phyloP scores from a whole-genome alignment of 768 basidiomycete genomes.

The Hypsizygus marmoreus region DNA sequence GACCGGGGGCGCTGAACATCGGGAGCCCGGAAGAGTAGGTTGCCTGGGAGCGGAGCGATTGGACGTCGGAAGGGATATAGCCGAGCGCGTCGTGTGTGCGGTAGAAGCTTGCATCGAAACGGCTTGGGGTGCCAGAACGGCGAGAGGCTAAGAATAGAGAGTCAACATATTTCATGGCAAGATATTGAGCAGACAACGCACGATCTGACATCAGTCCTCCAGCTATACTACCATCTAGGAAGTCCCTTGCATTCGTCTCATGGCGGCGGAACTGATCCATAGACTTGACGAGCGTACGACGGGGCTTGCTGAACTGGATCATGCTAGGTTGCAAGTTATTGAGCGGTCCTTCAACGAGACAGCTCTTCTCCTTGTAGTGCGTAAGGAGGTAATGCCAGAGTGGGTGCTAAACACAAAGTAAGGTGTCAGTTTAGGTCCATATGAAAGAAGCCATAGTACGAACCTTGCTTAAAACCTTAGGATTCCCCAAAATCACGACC shows the following conservation, averaged over 20 bases:
- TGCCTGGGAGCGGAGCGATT: slow-evolving; percentile 95
- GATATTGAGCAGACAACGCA: slow-evolving; percentile 31
- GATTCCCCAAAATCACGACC: slow-evolving; percentile 99
- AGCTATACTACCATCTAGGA: slow-evolving; percentile 40
- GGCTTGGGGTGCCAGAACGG: slow-evolving; percentile 87
- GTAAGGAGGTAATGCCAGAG: slow-evolving; percentile 98
- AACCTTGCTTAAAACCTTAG: slow-evolving; percentile 98
- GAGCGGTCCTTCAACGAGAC: slow-evolving; percentile 93
- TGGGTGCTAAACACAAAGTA: slow-evolving; percentile 77
- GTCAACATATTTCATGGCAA: slow-evolving; percentile 4
- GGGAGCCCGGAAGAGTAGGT: slow-evolving; percentile 93
- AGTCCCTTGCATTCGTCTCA: slow-evolving; percentile 90
- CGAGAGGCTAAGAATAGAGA: slow-evolving; percentile 39
- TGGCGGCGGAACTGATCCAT: slow-evolving; percentile 94
- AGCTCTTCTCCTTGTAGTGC: slow-evolving; percentile 95
- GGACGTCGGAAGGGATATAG: slow-evolving; percentile 94
- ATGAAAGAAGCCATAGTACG: slow-evolving; percentile 16
- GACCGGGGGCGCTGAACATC: slow-evolving; percentile 71
- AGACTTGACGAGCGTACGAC: slow-evolving; percentile 83
- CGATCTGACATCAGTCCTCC: slow-evolving; percentile 51
- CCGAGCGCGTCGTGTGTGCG: slow-evolving; percentile 91
- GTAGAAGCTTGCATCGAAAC: slow-evolving; percentile 95
- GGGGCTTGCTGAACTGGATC: slow-evolving; percentile 99
- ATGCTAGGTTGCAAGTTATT: slow-evolving; percentile 96
- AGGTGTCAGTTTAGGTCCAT: slow-evolving; percentile 11